A percentile compares a stretch with the other conserved stretches of the same genome.
These are phyloP conservation scores for Colletotrichum higginsianum DNA, from an alignment of 2,329 filamentous ascomycete genomes.

Conservation along the genomic window DNA sequence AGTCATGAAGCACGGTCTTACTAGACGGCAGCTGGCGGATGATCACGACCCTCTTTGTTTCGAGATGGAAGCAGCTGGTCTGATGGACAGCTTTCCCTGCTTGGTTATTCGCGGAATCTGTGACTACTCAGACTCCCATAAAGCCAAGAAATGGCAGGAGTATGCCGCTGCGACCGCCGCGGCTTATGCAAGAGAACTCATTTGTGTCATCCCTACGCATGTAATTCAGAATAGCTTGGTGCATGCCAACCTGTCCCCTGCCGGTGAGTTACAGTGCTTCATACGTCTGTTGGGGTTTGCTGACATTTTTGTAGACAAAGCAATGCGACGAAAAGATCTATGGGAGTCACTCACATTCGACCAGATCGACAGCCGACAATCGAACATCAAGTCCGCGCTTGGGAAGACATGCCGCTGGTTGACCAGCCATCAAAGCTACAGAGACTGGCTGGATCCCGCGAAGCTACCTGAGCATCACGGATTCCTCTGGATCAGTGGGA, in stretches of 20 bases:
- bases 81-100: conserved; percentile 49
- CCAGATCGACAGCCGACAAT: conserved; percentile 55
- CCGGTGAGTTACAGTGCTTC: neutral
- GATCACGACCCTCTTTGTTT: conserved; percentile 43
- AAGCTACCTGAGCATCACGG: conserved; percentile 50
- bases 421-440: conserved; percentile 50
- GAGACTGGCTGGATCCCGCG: conserved; percentile 53
- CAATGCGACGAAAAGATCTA: neutral
- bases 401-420: conserved; percentile 59
- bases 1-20: conserved; percentile 42
- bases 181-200: conserved; percentile 43
- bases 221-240: neutral
- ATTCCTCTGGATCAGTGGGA: conserved; percentile 64
- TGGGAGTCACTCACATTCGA: conserved; percentile 55
- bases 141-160: conserved; percentile 53
- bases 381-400: conserved; percentile 55
- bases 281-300: neutral
- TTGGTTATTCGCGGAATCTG: conserved; percentile 55
- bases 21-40: neutral
- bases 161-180: conserved; percentile 53
- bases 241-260: accelerated
- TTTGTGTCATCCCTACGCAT: neutral
- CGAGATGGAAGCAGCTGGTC: conserved; percentile 50
- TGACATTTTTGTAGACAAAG: neutral
- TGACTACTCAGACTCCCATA: conserved; percentile 57